Base-by-base conservation (phyloP, 768 basidiomycete species). In the Symmetrospora coprosmae region DNA sequence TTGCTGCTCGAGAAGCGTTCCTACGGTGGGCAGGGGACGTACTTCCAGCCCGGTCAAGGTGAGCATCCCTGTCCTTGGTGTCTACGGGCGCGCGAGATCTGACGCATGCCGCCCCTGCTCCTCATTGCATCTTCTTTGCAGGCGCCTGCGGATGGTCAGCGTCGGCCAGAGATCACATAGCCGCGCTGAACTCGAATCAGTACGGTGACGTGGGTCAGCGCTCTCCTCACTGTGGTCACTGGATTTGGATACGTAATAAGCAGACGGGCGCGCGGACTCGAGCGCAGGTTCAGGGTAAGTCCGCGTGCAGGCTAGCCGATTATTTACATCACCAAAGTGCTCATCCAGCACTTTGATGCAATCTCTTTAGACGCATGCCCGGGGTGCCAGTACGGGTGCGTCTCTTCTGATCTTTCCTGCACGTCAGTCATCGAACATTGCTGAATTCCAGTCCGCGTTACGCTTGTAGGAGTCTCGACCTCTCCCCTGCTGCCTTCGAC, bases 141-240 rank as follows among this genome's bases (percentile, higher is more conserved):
- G 55, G 55, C 23, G 55, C 55, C 17, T 58, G 55, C 33, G 55
- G 55, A 21, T 58, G 55, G 55, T 34, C 40, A 31, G 55, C 55
- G 30, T 8, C 6, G n/a, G 11, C 40, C 11, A 28, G 28, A 16
- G 55, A 58, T 30, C 55, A 58, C 27, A 58, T 58, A 6, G 55
- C 43, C 23, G 41, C 55, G 7, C 55, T 58, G 16, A 58, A 58
- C 23, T 13, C n/a, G 3, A 4, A 58, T 47, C 41, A 58, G 41
- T 58, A 58, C 37, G 55, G 55, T 33, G 55, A 58, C 31, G 46
- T 58, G 55, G 14, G 40, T 14, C 5, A 33, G 17, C 38, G 41
- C 17, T 58, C 55, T 6, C 30, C 41, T n/a, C 41, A 16, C 17
- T 58, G 55, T 33, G 55, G 55, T 6, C n/a, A 33, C 21, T 58